Base-by-base conservation (phyloP, 2,329 filamentous ascomycete genomes). In the Arthroderma sp. region DNA sequence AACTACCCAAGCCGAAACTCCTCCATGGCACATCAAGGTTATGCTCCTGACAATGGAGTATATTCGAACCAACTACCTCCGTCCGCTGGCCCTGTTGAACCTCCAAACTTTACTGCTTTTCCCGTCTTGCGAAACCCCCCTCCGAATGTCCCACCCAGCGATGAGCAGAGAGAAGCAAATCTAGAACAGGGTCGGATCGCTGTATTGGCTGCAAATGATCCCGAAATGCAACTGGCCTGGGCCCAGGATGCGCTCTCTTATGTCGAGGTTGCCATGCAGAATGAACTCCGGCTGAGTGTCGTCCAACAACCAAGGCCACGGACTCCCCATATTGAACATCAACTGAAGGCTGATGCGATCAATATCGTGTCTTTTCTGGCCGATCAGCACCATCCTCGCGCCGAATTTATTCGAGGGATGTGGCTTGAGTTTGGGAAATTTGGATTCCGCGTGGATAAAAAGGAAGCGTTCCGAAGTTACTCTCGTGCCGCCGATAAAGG, bases 401-500 rank as follows among this genome's bases (percentile, higher is more conserved):
- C 91, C 27, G 79, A 93, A 53, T 98, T 96, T 61, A 85, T 96
- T 70, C 80, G 80, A 56, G 85, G 87, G 48, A 95, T 94, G 74
- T 98, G 91, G 91, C 73, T 94, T 42, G 91, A 98, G 61, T 98
- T 96, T 71, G 91, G 91, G 54, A 94, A 94, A 60, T 96, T 95
- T 59, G 87, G 86, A 34, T 80, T 82, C 62, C 79, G 87, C 29
- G 73, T 87, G 48, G 91, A 98, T 69, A 94, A 94, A 68, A 88
- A 89, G 57, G 89, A 95, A 66, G 89, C 91, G 5, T 96, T 93
- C 61, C 68, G 80, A 49, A 84, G 83, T 56, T 98, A 96, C 66
- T 79, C 80, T 50, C 74, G 81, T 55, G 85, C 91, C n/a, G 83
- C 86, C 29, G 83, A 88, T 55, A 80, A 85, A 55, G 86, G 86